Evolutionary conservation across 208 protist genomes (phyloP).

Genomic region (Acanthamoeba castellanii): DNA sequence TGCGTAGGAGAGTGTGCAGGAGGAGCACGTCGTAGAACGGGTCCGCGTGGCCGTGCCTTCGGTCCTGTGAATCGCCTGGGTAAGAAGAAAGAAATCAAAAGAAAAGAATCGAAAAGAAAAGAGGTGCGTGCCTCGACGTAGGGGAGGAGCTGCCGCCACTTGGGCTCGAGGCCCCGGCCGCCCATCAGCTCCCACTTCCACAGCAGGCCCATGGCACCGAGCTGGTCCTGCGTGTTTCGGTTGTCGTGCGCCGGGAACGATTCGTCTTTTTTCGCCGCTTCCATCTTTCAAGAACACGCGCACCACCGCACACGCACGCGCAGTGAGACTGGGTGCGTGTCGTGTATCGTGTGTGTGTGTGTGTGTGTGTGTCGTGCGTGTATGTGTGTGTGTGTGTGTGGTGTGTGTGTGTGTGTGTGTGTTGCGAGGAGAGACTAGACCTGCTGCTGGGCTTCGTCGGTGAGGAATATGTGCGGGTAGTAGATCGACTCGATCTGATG

Average conservation of each 20-base stretch:
- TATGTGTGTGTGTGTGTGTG: no score
- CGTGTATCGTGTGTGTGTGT: no score
- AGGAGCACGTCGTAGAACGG: slow-evolving; percentile 56
- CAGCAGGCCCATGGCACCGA: slow-evolving; percentile 43
- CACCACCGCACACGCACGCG: neutral
- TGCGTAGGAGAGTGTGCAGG: slow-evolving; percentile 33
- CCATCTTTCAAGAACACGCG: neutral
- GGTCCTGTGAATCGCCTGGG: neutral
- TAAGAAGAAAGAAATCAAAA: neutral
- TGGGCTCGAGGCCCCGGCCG: neutral
- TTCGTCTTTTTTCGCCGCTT: neutral
- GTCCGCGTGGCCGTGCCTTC: neutral
- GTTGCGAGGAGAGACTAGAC: neutral
- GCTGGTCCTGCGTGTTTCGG: slow-evolving; percentile 53
- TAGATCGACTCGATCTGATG: neutral
- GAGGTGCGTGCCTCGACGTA: slow-evolving; percentile 29
- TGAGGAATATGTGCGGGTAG: slow-evolving; percentile 56
- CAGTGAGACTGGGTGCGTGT: neutral
- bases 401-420: no score
- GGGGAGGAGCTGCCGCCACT: slow-evolving; percentile 46
- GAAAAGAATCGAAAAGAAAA: neutral
- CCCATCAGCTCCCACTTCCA: slow-evolving; percentile 64
- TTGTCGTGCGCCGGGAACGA: slow-evolving; percentile 49
- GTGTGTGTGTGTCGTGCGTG: no score
- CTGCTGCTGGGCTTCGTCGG: slow-evolving; percentile 1